phyloP scores from a whole-genome alignment of 2,329 filamentous ascomycete species.

The Saccharata proteae region DNA sequence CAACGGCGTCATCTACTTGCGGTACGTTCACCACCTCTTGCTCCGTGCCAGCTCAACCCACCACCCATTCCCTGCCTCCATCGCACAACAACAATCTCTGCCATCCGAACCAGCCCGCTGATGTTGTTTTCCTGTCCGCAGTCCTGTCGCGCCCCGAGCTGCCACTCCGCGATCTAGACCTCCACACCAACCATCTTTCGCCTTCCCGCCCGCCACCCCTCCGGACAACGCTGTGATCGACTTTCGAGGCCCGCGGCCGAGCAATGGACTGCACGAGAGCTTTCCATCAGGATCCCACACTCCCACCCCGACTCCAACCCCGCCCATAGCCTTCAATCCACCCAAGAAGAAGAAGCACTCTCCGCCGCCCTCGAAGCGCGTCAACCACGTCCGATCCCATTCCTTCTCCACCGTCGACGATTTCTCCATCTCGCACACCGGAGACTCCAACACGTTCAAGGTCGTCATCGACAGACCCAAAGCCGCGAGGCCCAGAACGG shows the following conservation, averaged over 20 bases:
- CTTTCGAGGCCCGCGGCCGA: slow-evolving; percentile 16
- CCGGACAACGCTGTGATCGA: slow-evolving; percentile 22
- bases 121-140: slow-evolving; percentile 12
- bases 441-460: slow-evolving; percentile 59
- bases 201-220: slow-evolving; percentile 27
- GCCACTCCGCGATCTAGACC: slow-evolving; percentile 21
- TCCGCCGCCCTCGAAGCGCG: slow-evolving; percentile 11
- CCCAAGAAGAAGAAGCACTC: no score
- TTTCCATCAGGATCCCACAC: slow-evolving; percentile 20
- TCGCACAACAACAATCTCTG: slow-evolving; percentile 3
- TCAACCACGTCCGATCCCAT: slow-evolving; percentile 42
- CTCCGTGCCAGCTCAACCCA: background rate
- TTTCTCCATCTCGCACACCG: slow-evolving; percentile 36
- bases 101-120: slow-evolving; percentile 9
- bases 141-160: slow-evolving; percentile 24
- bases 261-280: slow-evolving; percentile 26
- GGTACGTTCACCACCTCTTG: slow-evolving; percentile 18
- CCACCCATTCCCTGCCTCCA: slow-evolving; percentile 2
- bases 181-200: slow-evolving; percentile 23
- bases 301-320: slow-evolving; percentile 17
- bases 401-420: slow-evolving; percentile 72
- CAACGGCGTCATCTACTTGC: slow-evolving; percentile 36
- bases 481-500: slow-evolving; percentile 48
- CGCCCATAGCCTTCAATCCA: slow-evolving; percentile 12
- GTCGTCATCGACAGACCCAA: slow-evolving; percentile 66